Base-by-base conservation (phyloP, 2,329 filamentous ascomycete genomes). In the Graphiopsis chlorocephala region DNA sequence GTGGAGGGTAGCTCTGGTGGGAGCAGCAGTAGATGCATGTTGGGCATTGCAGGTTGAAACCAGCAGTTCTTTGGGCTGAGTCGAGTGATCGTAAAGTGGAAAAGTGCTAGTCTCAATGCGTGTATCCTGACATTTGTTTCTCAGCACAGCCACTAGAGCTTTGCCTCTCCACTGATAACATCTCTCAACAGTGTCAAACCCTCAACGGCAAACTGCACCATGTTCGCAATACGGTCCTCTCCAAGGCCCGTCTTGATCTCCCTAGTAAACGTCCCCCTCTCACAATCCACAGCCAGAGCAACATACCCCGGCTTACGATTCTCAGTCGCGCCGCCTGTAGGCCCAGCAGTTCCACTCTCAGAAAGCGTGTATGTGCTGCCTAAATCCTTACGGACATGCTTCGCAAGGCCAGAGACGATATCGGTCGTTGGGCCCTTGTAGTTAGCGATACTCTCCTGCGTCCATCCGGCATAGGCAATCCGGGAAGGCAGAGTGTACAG, bases 291-390 rank as follows among this genome's bases (percentile, higher is more conserved):
- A n/a, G 86, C 86, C 42, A 90, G 73, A 17, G 86, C 86, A 29
- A 88, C 85, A 78, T 88, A 89, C 1, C 86, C 87, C 78, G 86
- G 86, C 38, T 79, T 84, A 45, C 86, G 75, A 72, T 88, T 88
- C 67, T 76, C 78, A 52, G 82, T 84, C 29, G 75, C 76, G 0
- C 86, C 86, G 14, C 84, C 85, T 0, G 84, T 87, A 10, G 87
- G 87, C 0, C 87, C 87, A n/a, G 86, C 87, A 2, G 86, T 89
- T 0, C 87, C 87, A 61, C 82, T 85, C 78, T 89, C 86, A 63
- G 79, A 80, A 8, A 88, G 71, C 10, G 82, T 82, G 71, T 88
- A 89, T 20, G 85, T 87, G 64, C 81, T 82, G 7, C 79, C 78
- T 28, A 89, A 73, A 52, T 81, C 84, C n/a, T 71, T 75, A n/a